Base-by-base conservation (phyloP, 1,139 yeast genomes). In the Nakaseomyces bracarensis region DNA sequence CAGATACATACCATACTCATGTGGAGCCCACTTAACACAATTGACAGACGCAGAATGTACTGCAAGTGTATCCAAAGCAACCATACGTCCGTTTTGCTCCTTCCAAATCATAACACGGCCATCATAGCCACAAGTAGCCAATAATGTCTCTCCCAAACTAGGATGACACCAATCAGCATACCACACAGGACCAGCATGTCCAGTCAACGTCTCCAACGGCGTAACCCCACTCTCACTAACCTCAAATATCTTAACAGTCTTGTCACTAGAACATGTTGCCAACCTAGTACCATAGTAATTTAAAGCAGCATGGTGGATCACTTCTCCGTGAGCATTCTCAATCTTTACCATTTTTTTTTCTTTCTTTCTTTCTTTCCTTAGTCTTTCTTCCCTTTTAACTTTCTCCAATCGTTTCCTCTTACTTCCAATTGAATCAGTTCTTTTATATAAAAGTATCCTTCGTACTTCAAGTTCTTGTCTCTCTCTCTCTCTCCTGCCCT, bases 161-260 rank as follows among this genome's bases (percentile, higher is more conserved):
- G 99, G 98, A 62, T 93, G 98, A 3, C 97, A 97, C 99, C 98
- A 91, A 41, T 89, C 78, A 25, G 87, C 94, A 67, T 89, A 96
- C 98, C 99, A 93, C 39, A 93, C 96, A 8, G 98, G 97, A 19
- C 98, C 98, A 50, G 87, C 96, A 63, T 91, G 99, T 23, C 95
- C 77, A 58, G 74, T 67, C 51, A 91, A 70, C 1, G 97, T 89
- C 52, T 87, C 95, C 28, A 81, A 71, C 43, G 86, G 70, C 60
- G 74, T 79, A 63, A 83, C 83, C 56, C 72, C 26, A 13, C 11
- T 33, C 38, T 91, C 89, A 43, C 85, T 95, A 42, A 89, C 79
- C 53, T 89, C 96, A 60, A 86, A 91, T 50, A 91, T 79, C 67
- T 89, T 87, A 67, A 91, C 84, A 23, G 95, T 84, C 61, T 85